Evolutionary conservation across 1,139 yeast species (phyloP), one percentile per base, ranked within the genome.

Genomic region (Magnusiomyces suaveolens): DNA sequence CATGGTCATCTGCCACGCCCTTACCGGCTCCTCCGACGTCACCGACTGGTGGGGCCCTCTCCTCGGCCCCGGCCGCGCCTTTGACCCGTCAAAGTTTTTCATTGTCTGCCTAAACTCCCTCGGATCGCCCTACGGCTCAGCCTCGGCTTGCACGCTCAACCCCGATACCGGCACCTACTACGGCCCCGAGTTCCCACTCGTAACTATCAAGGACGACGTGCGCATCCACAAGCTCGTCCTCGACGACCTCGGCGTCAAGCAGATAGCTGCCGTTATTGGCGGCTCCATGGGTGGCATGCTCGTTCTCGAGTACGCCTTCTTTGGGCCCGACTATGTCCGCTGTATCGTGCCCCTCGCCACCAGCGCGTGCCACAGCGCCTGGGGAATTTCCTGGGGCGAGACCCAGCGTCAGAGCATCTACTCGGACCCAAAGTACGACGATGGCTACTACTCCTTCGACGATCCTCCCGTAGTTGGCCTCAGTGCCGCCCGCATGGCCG

Each of bases 211-310:
- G 60, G 98, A 92, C 65, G 98, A 92, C 64, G 87, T 88, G 8
- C 76, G 61, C 3, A 80, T 92, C n/a, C 97, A 92, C 64, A 81
- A 75, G 61, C 67, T 83, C 56, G 83, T 92, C 3, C 73, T 92
- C 54, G 88, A 87, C 29, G 77, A 76, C 21, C 71, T 92, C 52
- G 88, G 86, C 0, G 87, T 92, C 29, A 77, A 76, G 56, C 79
- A 81, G 55, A 73, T 92, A 44, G 97, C 97, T 0, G 80, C 84
- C 52, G 95, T 87, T 3, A 80, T 92, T 56, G 98, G 98, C 33
- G 98, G 98, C 0, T 90, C 97, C 32, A 92, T 92, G 98, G 98
- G 98, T 43, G 98, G 98, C n/a, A 92, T 92, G 98, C 72, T 89
- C 53, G 90, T 92, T 0, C 72, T 92, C 60, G 98, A 92, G 68